A percentile compares a stretch with the other conserved stretches of the same genome.
Conservation (phyloP, 495 filamentous ascomycete genomes). For the Mytilinidion resinicola region DNA sequence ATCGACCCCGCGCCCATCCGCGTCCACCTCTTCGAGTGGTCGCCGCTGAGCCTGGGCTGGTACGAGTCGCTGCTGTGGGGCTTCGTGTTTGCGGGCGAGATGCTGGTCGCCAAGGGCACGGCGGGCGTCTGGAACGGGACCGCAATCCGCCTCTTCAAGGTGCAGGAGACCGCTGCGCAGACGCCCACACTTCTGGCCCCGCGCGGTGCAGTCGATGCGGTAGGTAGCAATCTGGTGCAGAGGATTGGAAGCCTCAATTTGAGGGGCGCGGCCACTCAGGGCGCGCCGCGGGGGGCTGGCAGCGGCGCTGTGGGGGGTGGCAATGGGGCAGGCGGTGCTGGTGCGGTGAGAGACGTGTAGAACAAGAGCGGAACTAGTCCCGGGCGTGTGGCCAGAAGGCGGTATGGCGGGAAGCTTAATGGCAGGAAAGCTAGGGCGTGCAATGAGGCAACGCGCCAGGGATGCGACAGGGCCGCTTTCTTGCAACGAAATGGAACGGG, state of each 20-base stretch:
- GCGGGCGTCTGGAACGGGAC: conserved; percentile 97
- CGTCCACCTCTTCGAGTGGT: conserved; percentile 94
- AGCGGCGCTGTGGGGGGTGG: conserved; percentile 5
- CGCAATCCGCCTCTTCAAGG: conserved; percentile 75
- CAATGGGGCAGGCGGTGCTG: conserved; percentile 7
- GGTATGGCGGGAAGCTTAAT: not conserved
- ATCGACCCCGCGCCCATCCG: conserved; percentile 71
- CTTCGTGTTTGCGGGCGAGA: conserved; percentile 87
- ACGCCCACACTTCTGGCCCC: conserved; percentile 78
- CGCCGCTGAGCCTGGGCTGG: conserved; percentile 85
- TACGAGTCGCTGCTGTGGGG: conserved; percentile 93
- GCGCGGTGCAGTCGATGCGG: conserved; percentile 88
- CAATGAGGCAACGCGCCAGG: too few relatives aligned
- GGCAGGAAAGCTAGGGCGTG: too few relatives aligned
- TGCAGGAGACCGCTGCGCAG: conserved; percentile 74
- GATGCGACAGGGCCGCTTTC: too few relatives aligned
- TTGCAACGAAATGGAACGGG: too few relatives aligned
- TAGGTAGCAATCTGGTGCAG: conserved; percentile 85
- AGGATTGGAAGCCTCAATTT: conserved; percentile 74
- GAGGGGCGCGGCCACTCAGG: conserved; percentile 25
- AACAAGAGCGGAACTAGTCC: not conserved
- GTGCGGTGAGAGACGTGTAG: conserved; percentile 29
- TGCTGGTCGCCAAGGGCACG: conserved; percentile 78
- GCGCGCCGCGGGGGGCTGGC: not conserved
- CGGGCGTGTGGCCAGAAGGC: not conserved